Percentiles rank a stretch among this genome's conserved stretches.
Conservation (phyloP, 257 asterid genomes). For the Solanum microdontum region DNA sequence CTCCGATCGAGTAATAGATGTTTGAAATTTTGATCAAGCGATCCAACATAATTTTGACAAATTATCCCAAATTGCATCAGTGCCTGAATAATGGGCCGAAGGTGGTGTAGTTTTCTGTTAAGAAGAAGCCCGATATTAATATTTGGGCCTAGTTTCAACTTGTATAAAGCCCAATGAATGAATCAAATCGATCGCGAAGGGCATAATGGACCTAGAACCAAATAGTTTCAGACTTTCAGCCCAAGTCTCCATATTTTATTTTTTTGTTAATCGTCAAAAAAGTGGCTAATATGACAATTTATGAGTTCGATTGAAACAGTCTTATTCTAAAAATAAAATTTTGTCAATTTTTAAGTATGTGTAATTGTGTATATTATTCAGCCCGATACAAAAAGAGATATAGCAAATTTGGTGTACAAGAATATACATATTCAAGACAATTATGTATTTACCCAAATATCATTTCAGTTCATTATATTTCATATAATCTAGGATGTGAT, state of each 20-base stretch:
- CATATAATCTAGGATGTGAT: not conserved
- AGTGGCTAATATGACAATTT: too few species aligned
- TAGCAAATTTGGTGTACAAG: not conserved
- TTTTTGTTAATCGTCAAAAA: too few species aligned
- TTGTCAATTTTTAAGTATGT: too few species aligned
- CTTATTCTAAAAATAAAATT: too few species aligned
- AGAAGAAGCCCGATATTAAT: not conserved
- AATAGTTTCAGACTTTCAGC: not conserved
- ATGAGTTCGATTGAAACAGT: not conserved
- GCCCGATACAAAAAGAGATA: too few species aligned
- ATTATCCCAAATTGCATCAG: not conserved
- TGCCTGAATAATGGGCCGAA: not conserved
- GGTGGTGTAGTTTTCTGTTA: not conserved
- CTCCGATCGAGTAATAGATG: not conserved
- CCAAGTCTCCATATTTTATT: too few species aligned
- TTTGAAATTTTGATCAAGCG: too few species aligned
- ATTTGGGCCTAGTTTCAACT: not conserved
- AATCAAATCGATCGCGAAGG: not conserved
- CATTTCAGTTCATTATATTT: not conserved
- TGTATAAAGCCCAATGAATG: not conserved
- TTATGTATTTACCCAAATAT: not conserved
- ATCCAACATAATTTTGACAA: not conserved
- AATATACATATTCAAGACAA: not conserved
- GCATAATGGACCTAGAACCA: not conserved
- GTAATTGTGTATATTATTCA: too few species aligned